Evolutionary conservation across 768 basidiomycete species (phyloP).

Genomic region (Tylopilus plumbeoviolaceoides): DNA sequence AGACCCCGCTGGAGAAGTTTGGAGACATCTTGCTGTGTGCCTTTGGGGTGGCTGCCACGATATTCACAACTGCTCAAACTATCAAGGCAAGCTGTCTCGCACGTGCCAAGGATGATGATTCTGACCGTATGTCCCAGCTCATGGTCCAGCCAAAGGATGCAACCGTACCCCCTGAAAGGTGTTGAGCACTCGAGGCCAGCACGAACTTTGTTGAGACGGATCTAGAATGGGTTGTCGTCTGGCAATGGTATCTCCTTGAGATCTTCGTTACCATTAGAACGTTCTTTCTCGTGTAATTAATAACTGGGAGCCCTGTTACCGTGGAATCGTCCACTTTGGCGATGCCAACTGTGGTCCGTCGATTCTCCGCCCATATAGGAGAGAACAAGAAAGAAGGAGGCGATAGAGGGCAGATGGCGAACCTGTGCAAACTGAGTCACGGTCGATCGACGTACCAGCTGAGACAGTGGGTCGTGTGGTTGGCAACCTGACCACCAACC

Average conservation of each 20-base stretch:
- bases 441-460: constrained; percentile 2
- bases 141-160: constrained; percentile 62
- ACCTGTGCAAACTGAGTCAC: background rate
- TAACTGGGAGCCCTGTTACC: constrained; percentile 14
- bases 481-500: background rate
- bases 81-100: constrained; percentile 43
- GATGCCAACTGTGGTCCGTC: constrained; percentile 5
- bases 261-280: constrained; percentile 10
- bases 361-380: constrained; percentile 22
- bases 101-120: background rate
- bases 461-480: no score
- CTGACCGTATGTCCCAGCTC: constrained; percentile 39
- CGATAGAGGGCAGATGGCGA: background rate
- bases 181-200: constrained; percentile 15
- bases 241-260: constrained; percentile 4
- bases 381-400: background rate
- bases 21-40: constrained; percentile 69
- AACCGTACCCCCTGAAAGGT: constrained; percentile 36
- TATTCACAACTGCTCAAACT: constrained; percentile 81
- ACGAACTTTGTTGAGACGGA: background rate
- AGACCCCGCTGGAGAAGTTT: constrained; percentile 59
- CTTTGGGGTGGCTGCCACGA: constrained; percentile 69
- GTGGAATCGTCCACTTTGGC: constrained; percentile 11
- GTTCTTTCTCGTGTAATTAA: constrained; percentile 10
- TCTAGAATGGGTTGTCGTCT: background rate